A percentile compares a stretch with the other conserved stretches of the same genome.
These are phyloP conservation scores for Exophiala phaeomuriformis DNA, from an alignment of 2,329 filamentous ascomycete genomes.

Conservation along the genomic window DNA sequence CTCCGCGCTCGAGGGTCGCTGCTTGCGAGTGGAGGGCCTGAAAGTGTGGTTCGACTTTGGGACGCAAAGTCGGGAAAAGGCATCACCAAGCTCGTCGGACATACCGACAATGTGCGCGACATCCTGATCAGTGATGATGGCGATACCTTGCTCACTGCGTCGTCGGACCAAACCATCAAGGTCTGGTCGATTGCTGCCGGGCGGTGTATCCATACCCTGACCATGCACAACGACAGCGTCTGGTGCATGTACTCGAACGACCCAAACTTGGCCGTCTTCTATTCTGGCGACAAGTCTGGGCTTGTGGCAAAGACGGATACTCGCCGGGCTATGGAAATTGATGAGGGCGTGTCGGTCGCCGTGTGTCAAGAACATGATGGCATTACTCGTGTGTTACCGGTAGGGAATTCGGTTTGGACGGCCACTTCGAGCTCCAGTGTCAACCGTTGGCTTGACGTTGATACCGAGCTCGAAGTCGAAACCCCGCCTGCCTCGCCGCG, in stretches of 20 bases:
- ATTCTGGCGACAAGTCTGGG: conserved; percentile 87
- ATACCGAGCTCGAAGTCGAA: conserved; percentile 66
- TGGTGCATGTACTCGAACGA: conserved; percentile 92
- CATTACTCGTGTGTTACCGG: conserved; percentile 51
- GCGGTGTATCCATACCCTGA: conserved; percentile 93
- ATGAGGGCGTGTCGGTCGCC: conserved; percentile 85
- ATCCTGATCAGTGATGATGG: conserved; percentile 83
- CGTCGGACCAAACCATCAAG: conserved; percentile 94
- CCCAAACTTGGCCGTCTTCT: conserved; percentile 79
- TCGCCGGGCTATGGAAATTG: conserved; percentile 64
- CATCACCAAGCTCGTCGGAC: conserved; percentile 92
- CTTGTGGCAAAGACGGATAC: conserved; percentile 95
- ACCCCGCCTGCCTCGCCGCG: conserved; percentile 47
- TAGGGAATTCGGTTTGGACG: conserved; percentile 77
- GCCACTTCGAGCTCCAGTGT: conserved; percentile 85
- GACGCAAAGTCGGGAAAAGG: conserved; percentile 81
- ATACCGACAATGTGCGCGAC: conserved; percentile 88
- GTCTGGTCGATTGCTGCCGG: conserved; percentile 95
- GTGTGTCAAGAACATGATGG: conserved; percentile 84
- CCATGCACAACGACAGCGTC: conserved; percentile 97
- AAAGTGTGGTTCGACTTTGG: conserved; percentile 88
- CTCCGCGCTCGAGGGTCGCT: conserved; percentile 72
- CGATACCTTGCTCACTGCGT: conserved; percentile 87
- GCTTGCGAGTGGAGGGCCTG: conserved; percentile 85
- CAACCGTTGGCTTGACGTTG: conserved; percentile 82